Evolutionary conservation across 2,329 filamentous ascomycete species (phyloP).

Genomic region (Monilinia aucupariae): DNA sequence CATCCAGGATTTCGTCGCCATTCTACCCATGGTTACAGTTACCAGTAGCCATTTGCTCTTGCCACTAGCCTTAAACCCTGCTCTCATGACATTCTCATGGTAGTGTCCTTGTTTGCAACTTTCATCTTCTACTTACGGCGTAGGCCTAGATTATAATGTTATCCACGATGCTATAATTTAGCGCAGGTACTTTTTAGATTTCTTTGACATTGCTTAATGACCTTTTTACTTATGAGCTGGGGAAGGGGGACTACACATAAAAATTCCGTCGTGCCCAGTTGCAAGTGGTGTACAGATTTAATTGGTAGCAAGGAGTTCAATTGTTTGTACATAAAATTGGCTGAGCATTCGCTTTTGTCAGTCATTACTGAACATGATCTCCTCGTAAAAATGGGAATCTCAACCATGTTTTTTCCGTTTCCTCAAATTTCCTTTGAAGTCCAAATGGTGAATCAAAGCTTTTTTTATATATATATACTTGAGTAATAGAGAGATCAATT

Average conservation of each 20-base stretch:
- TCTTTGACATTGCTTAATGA: background rate
- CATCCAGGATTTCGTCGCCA: constrained; percentile 68
- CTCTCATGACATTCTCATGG: constrained; percentile 74
- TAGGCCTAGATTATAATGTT: background rate
- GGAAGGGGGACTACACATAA: background rate
- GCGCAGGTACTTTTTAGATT: background rate
- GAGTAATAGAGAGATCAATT: too few species aligned
- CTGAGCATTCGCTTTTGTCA: background rate
- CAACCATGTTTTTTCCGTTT: background rate
- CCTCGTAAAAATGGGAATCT: background rate
- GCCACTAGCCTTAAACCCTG: constrained; percentile 71
- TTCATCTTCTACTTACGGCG: background rate
- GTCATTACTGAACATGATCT: background rate
- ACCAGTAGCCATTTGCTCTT: constrained; percentile 63
- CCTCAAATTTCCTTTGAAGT: too few species aligned
- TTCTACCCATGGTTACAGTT: constrained; percentile 70
- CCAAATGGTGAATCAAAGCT: too few species aligned
- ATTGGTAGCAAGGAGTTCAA: background rate
- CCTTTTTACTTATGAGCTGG: background rate
- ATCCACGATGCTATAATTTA: background rate
- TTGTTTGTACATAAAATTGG: background rate
- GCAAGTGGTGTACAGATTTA: background rate
- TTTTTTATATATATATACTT: too few species aligned
- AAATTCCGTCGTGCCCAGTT: background rate
- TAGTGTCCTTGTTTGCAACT: constrained; percentile 32